These are phyloP conservation scores for Globisporangium cylindrosporum DNA, from an alignment of 352 stramenopile genomes.

Conservation along the genomic window DNA sequence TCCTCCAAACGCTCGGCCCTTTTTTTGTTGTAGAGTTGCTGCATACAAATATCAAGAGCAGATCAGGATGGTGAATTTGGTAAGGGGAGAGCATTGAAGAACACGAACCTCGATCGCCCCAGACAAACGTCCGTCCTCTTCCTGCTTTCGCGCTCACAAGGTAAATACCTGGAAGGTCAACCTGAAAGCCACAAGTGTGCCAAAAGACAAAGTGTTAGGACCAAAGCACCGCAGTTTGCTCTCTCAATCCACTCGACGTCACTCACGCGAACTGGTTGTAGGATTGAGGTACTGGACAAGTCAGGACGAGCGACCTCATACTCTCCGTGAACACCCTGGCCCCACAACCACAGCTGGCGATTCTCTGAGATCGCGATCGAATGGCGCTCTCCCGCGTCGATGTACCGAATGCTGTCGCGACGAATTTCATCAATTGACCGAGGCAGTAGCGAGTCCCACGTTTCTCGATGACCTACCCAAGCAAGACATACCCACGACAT, in stretches of 20 bases:
- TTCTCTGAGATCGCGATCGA: slow-evolving; percentile 67
- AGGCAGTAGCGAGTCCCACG: slow-evolving; percentile 59
- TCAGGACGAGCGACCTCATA: slow-evolving; percentile 41
- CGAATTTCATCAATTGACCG: slow-evolving; percentile 68
- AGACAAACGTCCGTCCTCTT: slow-evolving; percentile 69
- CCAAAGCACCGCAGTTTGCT: neutral
- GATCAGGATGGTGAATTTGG: neutral
- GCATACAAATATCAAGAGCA: neutral
- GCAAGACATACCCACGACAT: neutral
- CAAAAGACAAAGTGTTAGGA: neutral
- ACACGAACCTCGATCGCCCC: slow-evolving; percentile 62
- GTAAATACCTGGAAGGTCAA: slow-evolving; percentile 44
- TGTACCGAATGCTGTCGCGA: slow-evolving; percentile 44
- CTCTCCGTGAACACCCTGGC: slow-evolving; percentile 59
- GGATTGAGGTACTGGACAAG: slow-evolving; percentile 41
- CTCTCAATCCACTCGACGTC: neutral
- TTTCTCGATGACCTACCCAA: slow-evolving; percentile 59
- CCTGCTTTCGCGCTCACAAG: slow-evolving; percentile 56
- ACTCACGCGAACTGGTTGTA: slow-evolving; percentile 50
- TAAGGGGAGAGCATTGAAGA: neutral
- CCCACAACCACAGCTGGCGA: slow-evolving; percentile 71
- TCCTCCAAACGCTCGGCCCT: slow-evolving; percentile 38
- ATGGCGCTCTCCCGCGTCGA: slow-evolving; percentile 68
- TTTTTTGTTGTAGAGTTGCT: slow-evolving; percentile 26
- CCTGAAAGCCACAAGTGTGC: slow-evolving; percentile 22